Conservation (phyloP, 139 green algal species). For the Pleodorina starrii region DNA sequence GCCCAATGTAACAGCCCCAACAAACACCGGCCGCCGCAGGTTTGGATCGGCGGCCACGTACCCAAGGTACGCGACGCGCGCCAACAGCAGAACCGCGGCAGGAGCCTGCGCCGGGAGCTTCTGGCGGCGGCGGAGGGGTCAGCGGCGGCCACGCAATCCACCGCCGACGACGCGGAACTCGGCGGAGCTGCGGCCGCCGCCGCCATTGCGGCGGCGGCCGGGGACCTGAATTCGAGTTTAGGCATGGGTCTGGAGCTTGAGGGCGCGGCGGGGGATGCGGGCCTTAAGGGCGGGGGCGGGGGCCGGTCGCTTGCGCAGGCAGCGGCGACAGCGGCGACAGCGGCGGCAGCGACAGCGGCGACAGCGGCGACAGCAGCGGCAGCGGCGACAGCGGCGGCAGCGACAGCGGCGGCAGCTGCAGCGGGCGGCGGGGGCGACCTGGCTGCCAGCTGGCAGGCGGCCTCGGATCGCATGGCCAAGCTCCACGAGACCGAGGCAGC, state of each 20-base stretch:
- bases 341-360: not conserved
- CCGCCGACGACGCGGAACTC: not conserved
- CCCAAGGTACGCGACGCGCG: not conserved
- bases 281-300: too few species aligned
- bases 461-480: not conserved
- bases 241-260: too few species aligned
- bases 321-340: not conserved
- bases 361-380: not conserved
- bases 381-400: too few species aligned
- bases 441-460: not conserved
- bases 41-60: constrained; percentile 24
- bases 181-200: too few species aligned
- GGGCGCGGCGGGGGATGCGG: too few species aligned
- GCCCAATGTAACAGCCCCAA: too few species aligned
- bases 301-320: not conserved
- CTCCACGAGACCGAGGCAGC: not conserved
- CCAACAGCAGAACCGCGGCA: not conserved
- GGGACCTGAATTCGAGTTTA: not conserved
- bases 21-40: too few species aligned
- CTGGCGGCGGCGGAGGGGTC: not conserved
- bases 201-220: too few species aligned
- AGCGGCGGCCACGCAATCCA: too few species aligned
- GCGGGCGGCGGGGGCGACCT: not conserved
- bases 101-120: not conserved
- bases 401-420: not conserved